These are phyloP conservation scores for Xylaria intraflava DNA, from an alignment of 495 filamentous ascomycete genomes.

Conservation along the genomic window DNA sequence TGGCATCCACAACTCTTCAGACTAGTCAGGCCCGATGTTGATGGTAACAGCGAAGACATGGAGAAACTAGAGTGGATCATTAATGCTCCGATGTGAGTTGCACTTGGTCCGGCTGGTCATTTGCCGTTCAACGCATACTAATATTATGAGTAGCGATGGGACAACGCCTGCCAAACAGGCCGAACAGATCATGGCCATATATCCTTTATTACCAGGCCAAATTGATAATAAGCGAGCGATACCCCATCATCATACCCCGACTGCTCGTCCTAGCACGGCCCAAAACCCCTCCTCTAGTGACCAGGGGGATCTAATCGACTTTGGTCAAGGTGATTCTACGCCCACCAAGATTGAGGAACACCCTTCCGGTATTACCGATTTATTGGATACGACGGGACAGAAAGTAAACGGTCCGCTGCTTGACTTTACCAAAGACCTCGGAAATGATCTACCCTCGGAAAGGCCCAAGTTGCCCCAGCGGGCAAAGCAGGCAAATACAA, in stretches of 20 bases:
- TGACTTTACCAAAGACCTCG: constrained; percentile 47
- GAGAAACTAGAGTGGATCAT: constrained; percentile 91
- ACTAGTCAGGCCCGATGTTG: constrained; percentile 61
- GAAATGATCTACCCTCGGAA: constrained; percentile 32
- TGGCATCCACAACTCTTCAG: constrained; percentile 89
- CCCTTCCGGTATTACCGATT: constrained; percentile 34
- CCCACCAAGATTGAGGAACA: constrained; percentile 21
- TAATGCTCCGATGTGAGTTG: constrained; percentile 71
- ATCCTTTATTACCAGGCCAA: constrained; percentile 78
- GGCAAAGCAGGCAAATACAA: constrained; percentile 16
- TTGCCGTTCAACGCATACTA: constrained; percentile 15
- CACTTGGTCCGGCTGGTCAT: not conserved
- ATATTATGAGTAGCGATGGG: constrained; percentile 43
- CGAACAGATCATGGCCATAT: constrained; percentile 79
- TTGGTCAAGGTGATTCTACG: constrained; percentile 32
- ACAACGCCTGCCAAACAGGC: constrained; percentile 64
- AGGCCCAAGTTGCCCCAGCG: constrained; percentile 21
- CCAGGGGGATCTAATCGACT: constrained; percentile 40
- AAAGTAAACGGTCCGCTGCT: constrained; percentile 35
- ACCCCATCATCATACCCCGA: constrained; percentile 29
- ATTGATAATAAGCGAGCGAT: constrained; percentile 28
- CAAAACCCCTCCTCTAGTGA: constrained; percentile 4
- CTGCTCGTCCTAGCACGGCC: constrained; percentile 7
- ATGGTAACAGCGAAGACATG: constrained; percentile 73
- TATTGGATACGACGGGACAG: constrained; percentile 37